phyloP scores from a whole-genome alignment of 768 basidiomycete species.

The Pulveroboletus frians region DNA sequence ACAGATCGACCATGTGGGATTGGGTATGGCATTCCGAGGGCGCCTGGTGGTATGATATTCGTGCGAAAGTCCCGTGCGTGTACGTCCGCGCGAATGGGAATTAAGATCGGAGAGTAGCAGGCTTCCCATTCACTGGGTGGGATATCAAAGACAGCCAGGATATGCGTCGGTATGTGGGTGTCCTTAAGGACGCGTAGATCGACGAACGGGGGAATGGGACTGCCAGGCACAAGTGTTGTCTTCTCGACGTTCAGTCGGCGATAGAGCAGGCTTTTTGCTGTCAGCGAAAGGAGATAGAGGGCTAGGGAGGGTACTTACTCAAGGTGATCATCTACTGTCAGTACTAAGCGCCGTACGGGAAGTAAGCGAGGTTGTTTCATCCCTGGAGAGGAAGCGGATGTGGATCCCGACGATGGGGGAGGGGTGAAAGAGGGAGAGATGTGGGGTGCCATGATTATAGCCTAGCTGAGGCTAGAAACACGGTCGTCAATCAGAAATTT shows the following conservation, averaged over 20 bases:
- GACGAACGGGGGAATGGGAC: slow-evolving; percentile 38
- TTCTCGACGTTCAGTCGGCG: slow-evolving; percentile 32
- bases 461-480: slow-evolving; percentile 12
- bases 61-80: slow-evolving; percentile 38
- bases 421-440: slow-evolving; percentile 9
- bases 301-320: slow-evolving; percentile 17
- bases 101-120: slow-evolving; percentile 37
- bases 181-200: slow-evolving; percentile 45
- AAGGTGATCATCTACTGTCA: slow-evolving; percentile 23
- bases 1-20: slow-evolving; percentile 33
- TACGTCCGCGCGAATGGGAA: slow-evolving; percentile 49
- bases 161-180: slow-evolving; percentile 51
- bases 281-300: slow-evolving; percentile 4
- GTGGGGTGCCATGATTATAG: slow-evolving; percentile 5
- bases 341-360: slow-evolving; percentile 19
- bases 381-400: slow-evolving; percentile 10
- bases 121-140: slow-evolving; percentile 26
- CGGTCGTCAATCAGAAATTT: slow-evolving; percentile 16
- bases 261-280: slow-evolving; percentile 25
- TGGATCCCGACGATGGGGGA: slow-evolving; percentile 11
- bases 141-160: slow-evolving; percentile 43
- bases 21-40: slow-evolving; percentile 33
- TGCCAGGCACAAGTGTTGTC: slow-evolving; percentile 17
- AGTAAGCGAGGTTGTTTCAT: slow-evolving; percentile 23
- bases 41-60: slow-evolving; percentile 32